Conservation (phyloP, 345 rosid species). For the Balakata baccata region DNA sequence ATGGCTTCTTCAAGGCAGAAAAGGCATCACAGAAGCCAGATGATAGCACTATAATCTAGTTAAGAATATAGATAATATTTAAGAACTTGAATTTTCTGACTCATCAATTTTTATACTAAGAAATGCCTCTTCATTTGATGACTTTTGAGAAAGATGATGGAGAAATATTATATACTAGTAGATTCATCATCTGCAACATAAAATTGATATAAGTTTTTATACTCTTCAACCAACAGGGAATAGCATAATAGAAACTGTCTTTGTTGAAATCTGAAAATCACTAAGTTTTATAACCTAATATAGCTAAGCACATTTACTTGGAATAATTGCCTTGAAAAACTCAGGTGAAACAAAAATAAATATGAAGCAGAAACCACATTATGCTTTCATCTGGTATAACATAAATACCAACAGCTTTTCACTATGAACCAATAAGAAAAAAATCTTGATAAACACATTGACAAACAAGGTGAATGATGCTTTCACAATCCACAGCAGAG, state of each 20-base stretch:
- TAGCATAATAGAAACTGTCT: not conserved
- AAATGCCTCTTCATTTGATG: not conserved
- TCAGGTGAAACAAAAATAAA: not conserved
- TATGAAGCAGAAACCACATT: no score
- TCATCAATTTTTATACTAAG: not conserved
- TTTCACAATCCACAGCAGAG: conserved; percentile 1
- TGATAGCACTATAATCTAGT: not conserved
- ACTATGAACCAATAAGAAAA: no score
- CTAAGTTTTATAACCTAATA: not conserved
- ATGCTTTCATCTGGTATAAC: no score
- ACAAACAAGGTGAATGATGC: not conserved
- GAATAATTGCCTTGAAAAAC: not conserved
- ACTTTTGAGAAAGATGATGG: not conserved
- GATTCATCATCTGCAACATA: not conserved
- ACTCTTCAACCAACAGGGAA: not conserved
- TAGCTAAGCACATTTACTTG: not conserved
- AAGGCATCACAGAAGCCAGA: not conserved
- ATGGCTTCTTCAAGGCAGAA: not conserved
- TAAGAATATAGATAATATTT: not conserved
- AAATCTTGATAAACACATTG: not conserved
- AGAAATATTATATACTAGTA: not conserved
- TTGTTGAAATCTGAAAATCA: not conserved
- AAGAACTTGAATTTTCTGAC: not conserved
- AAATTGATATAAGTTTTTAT: not conserved
- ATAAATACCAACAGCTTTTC: no score